phyloP scores from a whole-genome alignment of 768 basidiomycete genomes.

The Amanita pallidorosea region DNA sequence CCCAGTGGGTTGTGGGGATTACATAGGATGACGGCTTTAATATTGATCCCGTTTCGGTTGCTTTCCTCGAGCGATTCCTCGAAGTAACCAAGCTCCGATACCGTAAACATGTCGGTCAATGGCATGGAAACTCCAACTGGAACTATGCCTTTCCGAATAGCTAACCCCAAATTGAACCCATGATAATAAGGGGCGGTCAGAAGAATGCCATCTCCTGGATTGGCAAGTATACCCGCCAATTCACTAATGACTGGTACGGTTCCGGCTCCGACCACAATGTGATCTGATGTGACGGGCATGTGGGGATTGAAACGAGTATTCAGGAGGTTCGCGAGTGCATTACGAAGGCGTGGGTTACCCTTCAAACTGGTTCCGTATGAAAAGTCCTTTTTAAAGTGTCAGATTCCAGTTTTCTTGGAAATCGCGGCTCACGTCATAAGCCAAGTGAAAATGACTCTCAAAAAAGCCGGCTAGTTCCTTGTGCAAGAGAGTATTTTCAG shows the following conservation, averaged over 20 bases:
- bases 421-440: conserved; percentile 4
- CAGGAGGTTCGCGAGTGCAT: conserved; percentile 7
- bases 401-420: neutral
- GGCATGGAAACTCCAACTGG: conserved; percentile 8
- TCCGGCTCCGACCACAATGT: conserved; percentile 9
- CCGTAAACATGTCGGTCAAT: conserved; percentile 5
- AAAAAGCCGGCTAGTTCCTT: conserved; percentile 9
- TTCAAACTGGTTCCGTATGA: conserved; percentile 11
- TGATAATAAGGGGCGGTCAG: conserved; percentile 11
- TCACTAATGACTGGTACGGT: conserved; percentile 7
- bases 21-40: conserved; percentile 15
- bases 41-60: conserved; percentile 7
- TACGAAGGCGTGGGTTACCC: conserved; percentile 8
- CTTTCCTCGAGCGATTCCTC: conserved; percentile 10
- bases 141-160: conserved; percentile 1
- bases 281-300: conserved; percentile 2
- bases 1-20: conserved; percentile 21
- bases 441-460: conserved; percentile 6
- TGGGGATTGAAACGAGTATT: conserved; percentile 10
- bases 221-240: conserved; percentile 7
- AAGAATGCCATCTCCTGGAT: conserved; percentile 11
- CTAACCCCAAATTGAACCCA: conserved; percentile 9
- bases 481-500: conserved; percentile 12
- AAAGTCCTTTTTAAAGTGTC: conserved; percentile 10
- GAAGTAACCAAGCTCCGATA: conserved; percentile 9